These are phyloP conservation scores for Pleurotus tuoliensis DNA, from an alignment of 768 basidiomycete genomes.

Conservation along the genomic window DNA sequence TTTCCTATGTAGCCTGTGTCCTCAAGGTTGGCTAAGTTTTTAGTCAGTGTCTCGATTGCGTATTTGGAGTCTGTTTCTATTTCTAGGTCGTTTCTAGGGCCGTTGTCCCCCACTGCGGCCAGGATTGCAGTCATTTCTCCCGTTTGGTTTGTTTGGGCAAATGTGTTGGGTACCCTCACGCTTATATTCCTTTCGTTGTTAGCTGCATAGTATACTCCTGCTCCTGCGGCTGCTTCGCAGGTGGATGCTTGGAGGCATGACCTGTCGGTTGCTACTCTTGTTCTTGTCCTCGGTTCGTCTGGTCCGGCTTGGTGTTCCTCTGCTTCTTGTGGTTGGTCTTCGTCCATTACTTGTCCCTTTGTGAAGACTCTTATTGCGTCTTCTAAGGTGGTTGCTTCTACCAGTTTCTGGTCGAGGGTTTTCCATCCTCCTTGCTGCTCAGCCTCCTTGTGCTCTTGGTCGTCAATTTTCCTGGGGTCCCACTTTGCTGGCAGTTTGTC, in stretches of 20 bases:
- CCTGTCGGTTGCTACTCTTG: not conserved
- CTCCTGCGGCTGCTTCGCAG: not conserved
- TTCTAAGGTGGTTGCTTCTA: not conserved
- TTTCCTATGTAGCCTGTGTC: slow-evolving; percentile 21
- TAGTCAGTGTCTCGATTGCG: slow-evolving; percentile 17
- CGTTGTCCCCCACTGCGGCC: slow-evolving; percentile 2
- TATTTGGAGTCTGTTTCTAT: slow-evolving; percentile 21
- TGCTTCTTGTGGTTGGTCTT: too few relatives aligned
- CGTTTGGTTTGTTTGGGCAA: slow-evolving; percentile 16
- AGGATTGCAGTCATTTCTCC: slow-evolving; percentile 14
- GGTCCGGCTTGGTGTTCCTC: not conserved
- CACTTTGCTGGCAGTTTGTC: not conserved
- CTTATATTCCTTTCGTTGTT: slow-evolving; percentile 14
- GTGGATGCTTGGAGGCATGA: not conserved
- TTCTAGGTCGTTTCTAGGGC: not conserved
- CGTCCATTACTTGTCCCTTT: not conserved
- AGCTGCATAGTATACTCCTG: not conserved
- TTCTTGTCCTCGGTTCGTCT: not conserved
- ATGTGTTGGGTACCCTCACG: slow-evolving; percentile 7
- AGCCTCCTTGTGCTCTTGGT: not conserved
- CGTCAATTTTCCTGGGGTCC: not conserved
- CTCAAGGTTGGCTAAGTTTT: slow-evolving; percentile 17
- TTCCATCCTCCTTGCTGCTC: not conserved
- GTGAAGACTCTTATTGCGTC: not conserved
- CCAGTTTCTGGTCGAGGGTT: not conserved